These are phyloP conservation scores for Coniochaeta hoffmannii DNA, from an alignment of 2,329 filamentous ascomycete species.

Conservation along the genomic window DNA sequence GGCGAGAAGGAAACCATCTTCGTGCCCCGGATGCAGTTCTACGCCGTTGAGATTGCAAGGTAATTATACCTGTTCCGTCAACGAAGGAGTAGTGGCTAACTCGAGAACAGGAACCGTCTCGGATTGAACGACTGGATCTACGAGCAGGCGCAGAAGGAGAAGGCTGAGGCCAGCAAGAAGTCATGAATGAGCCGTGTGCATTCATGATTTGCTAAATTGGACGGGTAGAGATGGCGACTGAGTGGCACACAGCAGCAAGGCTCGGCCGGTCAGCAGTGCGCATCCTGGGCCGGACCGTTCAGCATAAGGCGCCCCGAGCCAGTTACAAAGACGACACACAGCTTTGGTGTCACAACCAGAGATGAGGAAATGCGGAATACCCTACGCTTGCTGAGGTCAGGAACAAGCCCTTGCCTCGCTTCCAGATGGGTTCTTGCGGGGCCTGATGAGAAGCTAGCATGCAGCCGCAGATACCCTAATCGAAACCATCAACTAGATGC, in stretches of 20 bases:
- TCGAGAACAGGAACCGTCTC: conserved; percentile 63
- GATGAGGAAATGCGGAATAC: background rate
- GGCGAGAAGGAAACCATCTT: conserved; percentile 87
- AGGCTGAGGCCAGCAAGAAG: conserved; percentile 26
- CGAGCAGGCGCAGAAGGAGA: conserved; percentile 65
- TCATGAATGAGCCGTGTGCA: background rate
- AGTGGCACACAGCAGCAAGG: background rate
- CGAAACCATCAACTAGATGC: too few relatives aligned
- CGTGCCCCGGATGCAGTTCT: conserved; percentile 49
- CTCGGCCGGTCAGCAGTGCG: too few relatives aligned
- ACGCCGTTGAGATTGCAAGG: conserved; percentile 46
- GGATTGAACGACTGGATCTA: conserved; percentile 97
- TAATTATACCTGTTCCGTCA: too few relatives aligned
- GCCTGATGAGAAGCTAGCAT: background rate
- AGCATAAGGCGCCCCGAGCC: background rate
- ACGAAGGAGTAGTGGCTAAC: background rate
- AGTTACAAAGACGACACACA: background rate
- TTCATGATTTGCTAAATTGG: background rate
- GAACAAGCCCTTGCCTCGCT: background rate
- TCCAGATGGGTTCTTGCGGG: background rate
- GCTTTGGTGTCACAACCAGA: background rate
- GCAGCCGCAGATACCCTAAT: background rate
- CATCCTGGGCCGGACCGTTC: too few relatives aligned
- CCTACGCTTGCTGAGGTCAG: background rate
- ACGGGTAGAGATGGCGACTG: background rate